Base-by-base conservation (phyloP, 371 early-diverging fungal species). In the Funneliformis caledonium region DNA sequence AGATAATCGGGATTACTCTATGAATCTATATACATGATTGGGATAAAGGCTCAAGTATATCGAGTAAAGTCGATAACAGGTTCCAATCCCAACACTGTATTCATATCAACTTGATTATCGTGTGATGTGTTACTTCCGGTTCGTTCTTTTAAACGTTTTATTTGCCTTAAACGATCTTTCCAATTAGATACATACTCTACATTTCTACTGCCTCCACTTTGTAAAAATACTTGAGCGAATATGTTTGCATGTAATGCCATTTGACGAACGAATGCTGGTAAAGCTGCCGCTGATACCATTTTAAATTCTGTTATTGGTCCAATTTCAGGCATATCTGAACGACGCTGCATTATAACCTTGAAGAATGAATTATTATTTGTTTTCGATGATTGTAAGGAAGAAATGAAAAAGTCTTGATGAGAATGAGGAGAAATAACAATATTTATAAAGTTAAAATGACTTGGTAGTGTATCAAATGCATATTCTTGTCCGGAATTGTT, bases 401-500 rank as follows among this genome's bases (percentile, higher is more conserved):
- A 2, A 81, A 50, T 12, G 82, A 67, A 43, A 72, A n/a, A 16
- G 19, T 37, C 42, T 50, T 47, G 81, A 45, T 43, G 31, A 10
- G 91, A 89, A 52, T 89, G 89, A 12, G 91, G 88, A 42, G 95
- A 92, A 37, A 98, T 92, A 8, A 98, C 91, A 80, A 98, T 92
- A 78, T 96, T 95, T 81, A 97, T 93, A 83, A 93, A 96, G 84
- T 98, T 98, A 87, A 98, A 98, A 85, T 98, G 96, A 8, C 95
- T 93, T 0, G 96, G 94, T 26, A 98, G 86, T 1, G 97, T 98
- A 78, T 96, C 93, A 85, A 97, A 96, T 45, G 89, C 89, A 84
- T 95, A 97, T 9, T 91, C 90, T 3, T 81, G 76, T 4, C 96
- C 97, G 26, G 94, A 93, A 82, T 98, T 97, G 82, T 97, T 96